phyloP scores from a whole-genome alignment of 2,329 filamentous ascomycete species.

The Aureobasidium sp. region DNA sequence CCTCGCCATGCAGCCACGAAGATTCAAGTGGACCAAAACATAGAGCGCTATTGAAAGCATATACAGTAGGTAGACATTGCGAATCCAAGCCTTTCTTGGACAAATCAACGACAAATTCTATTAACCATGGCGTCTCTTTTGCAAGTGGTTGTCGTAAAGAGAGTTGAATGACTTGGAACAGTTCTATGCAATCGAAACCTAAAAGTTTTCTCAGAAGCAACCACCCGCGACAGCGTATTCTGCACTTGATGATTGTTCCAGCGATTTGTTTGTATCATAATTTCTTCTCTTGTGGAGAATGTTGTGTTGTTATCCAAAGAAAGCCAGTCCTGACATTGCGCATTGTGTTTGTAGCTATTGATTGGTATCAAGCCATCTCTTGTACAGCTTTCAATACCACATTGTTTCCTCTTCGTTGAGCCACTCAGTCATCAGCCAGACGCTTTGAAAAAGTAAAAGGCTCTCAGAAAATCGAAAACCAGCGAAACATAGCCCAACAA shows the following conservation, averaged over 20 bases:
- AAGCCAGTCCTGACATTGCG: not conserved
- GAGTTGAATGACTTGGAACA: no score
- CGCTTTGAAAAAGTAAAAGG: not conserved
- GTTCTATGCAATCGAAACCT: no score
- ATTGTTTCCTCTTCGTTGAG: not conserved
- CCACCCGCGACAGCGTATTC: not conserved
- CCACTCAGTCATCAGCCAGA: not conserved
- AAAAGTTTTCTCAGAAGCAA: no score
- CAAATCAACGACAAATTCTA: no score
- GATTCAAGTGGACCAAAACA: not conserved
- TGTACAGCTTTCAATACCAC: not conserved
- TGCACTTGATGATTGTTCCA: not conserved
- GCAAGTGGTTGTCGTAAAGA: no score
- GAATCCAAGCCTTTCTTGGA: not conserved
- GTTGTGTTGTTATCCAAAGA: not conserved
- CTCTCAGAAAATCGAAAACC: not conserved
- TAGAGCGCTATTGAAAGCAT: not conserved
- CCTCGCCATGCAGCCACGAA: not conserved
- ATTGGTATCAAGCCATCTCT: not conserved
- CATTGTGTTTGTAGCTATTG: not conserved
- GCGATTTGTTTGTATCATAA: not conserved
- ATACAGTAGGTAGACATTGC: not conserved
- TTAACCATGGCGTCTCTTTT: no score
- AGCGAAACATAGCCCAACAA: not conserved
- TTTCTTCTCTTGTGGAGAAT: not conserved